Evolutionary conservation across 1,284 basidiomycete genomes (phyloP), one percentile per base, ranked within the genome.

Genomic region (Ustilago curta): DNA sequence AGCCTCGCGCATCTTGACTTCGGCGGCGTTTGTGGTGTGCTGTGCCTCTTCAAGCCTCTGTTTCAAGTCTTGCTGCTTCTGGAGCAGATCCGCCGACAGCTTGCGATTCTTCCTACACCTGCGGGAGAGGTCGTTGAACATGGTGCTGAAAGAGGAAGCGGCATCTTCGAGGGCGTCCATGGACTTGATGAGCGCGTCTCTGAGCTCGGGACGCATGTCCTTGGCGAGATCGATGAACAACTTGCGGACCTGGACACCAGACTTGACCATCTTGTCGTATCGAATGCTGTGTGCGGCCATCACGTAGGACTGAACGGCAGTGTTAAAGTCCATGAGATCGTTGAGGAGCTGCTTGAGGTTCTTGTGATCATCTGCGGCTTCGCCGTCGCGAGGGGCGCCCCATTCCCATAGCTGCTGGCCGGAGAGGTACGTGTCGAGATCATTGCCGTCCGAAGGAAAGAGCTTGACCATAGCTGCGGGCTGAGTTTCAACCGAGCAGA

Each of bases 251-350:
- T 60, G 59, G 32, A 35, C 37, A 16, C 69, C 69, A 8, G 69
- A 43, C 31, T 60, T 66, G 44, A 56, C 16, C 35, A 66, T 50
- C 21, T 21, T 54, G 0, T 69, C 62, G 12, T 43, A 37, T 21
- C 37, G 42, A 8, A 61, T 42, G 0, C 37, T 25, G 43, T 76
- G 74, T 0, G 40, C 40, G 1, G 66, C 61, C 74, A 72, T 72
- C 29, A 63, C 66, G 27, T 62, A 76, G 21, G 32, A 14, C 51
- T 72, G 70, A 4, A 76, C 18, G 8, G 58, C 42, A 6, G 44
- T 54, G 47, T 44, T 70, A 57, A 76, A 64, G 51, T 76, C 74
- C 29, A 72, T 40, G 19, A 76, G 63, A 42, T 65, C 64, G 39
- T 52, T 12, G 27, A 76, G 55, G 8, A 72, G 56, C 45, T 61